phyloP scores from a whole-genome alignment of 2,329 filamentous ascomycete species.

The Penicillium crustosum region DNA sequence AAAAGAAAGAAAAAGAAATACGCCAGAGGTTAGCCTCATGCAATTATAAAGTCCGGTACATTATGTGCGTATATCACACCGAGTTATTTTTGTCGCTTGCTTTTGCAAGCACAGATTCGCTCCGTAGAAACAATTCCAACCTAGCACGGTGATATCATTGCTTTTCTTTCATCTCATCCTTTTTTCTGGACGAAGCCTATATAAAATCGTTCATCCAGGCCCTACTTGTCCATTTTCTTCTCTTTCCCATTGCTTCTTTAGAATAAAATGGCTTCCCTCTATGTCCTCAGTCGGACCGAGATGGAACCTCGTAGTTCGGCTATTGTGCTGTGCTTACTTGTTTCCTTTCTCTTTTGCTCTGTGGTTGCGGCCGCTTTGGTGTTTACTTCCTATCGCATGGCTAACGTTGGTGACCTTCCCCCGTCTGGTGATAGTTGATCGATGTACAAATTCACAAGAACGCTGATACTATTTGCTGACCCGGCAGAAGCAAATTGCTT shows the following conservation, averaged over 20 bases:
- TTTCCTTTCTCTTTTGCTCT: background rate
- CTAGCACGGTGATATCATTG: background rate
- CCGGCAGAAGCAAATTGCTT: slow-evolving; percentile 11
- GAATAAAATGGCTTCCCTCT: background rate
- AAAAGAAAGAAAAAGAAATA: too few relatives aligned
- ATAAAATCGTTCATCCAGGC: background rate
- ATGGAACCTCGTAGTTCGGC: background rate
- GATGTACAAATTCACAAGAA: background rate
- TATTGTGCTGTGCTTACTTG: background rate
- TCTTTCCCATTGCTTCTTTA: background rate
- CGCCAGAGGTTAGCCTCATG: slow-evolving; percentile 4
- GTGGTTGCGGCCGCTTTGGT: slow-evolving; percentile 6
- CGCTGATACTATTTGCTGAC: background rate
- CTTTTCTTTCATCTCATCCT: background rate
- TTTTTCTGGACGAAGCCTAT: background rate
- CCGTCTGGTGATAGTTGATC: background rate
- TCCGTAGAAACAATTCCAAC: background rate
- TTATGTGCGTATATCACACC: slow-evolving; percentile 13
- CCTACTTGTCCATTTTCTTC: background rate
- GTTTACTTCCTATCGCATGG: slow-evolving; percentile 12
- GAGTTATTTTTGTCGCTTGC: background rate
- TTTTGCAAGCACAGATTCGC: background rate
- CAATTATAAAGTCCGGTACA: slow-evolving; percentile 7
- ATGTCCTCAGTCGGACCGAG: background rate
- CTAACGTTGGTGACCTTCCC: slow-evolving; percentile 16